Base-by-base conservation (phyloP, 2,329 filamentous ascomycete genomes). In the Hypocrella siamensis region DNA sequence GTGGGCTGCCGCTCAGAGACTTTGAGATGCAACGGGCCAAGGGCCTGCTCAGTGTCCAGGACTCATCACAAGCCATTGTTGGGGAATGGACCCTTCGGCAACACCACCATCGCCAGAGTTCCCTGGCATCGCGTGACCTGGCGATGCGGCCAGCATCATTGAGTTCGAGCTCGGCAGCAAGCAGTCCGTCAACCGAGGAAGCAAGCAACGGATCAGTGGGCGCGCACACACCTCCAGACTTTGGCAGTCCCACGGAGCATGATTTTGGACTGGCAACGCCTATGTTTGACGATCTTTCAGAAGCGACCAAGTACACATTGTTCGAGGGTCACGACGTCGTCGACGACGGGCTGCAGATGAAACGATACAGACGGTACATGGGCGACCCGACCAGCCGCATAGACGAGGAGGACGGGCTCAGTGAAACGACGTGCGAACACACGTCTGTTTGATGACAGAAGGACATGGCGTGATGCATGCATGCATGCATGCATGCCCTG, bases 371-470 rank as follows among this genome's bases (percentile, higher is more conserved):
- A 32, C 42, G 52, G 25, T 48, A 52, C 26, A 48, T 48, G 42
- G 47, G 48, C 21, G 48, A 53, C 28, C 41, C 53, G 19, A 47
- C 48, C 10, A 47, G 48, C 26, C 44, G 51, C 18, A 57, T 57
- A 31, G 52, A 57, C 26, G 54, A 57, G 39, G 54, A 58, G 34
- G 52, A 51, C 25, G 40, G 46, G 26, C n/a, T n/a, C n/a, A n/a
- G n/a, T n/a, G n/a, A n/a, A n/a, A n/a, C n/a, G n/a, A n/a, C n/a
- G n/a, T n/a, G n/a, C n/a, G n/a, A n/a, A n/a, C n/a, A n/a, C n/a
- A n/a, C n/a, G n/a, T n/a, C n/a, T n/a, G n/a, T n/a, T n/a, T n/a
- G n/a, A n/a, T n/a, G n/a, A n/a, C n/a, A n/a, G n/a, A n/a, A n/a
- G n/a, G n/a, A n/a, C n/a, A n/a, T n/a, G n/a, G n/a, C n/a, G n/a